phyloP scores from a whole-genome alignment of 2,329 filamentous ascomycete genomes.

The Colletotrichum sp. region DNA sequence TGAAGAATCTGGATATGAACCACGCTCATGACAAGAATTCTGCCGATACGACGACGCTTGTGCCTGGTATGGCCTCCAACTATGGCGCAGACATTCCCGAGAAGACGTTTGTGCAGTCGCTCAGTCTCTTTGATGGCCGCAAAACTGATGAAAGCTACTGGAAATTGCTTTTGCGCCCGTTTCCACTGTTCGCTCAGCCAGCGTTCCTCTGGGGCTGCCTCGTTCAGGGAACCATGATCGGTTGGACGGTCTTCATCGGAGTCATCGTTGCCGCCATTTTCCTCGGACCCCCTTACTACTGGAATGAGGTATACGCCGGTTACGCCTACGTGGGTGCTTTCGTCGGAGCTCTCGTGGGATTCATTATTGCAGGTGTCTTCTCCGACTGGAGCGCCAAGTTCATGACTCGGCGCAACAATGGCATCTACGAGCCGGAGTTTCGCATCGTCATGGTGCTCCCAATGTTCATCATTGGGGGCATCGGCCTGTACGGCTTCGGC shows the following conservation, averaged over 20 bases:
- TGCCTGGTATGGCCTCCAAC: neutral
- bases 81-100: conserved; percentile 39
- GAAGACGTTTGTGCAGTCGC: conserved; percentile 64
- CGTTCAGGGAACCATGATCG: conserved; percentile 88
- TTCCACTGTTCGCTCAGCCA: conserved; percentile 83
- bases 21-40: neutral
- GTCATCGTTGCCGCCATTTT: conserved; percentile 84
- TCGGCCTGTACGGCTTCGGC: conserved; percentile 86
- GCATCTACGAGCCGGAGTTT: conserved; percentile 92
- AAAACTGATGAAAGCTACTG: conserved; percentile 79
- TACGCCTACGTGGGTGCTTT: conserved; percentile 88
- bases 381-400: conserved; percentile 74
- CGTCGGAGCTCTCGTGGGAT: conserved; percentile 79
- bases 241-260: conserved; percentile 94
- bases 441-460: conserved; percentile 82
- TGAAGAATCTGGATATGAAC: neutral
- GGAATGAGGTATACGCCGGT: conserved; percentile 81
- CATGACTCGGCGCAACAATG: conserved; percentile 77
- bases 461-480: conserved; percentile 77
- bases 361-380: conserved; percentile 74
- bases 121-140: conserved; percentile 79
- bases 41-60: neutral
- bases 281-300: conserved; percentile 80
- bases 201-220: conserved; percentile 81
- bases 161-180: conserved; percentile 71